phyloP scores from a whole-genome alignment of 2,329 filamentous ascomycete species.

The Aspergillus glaucus region DNA sequence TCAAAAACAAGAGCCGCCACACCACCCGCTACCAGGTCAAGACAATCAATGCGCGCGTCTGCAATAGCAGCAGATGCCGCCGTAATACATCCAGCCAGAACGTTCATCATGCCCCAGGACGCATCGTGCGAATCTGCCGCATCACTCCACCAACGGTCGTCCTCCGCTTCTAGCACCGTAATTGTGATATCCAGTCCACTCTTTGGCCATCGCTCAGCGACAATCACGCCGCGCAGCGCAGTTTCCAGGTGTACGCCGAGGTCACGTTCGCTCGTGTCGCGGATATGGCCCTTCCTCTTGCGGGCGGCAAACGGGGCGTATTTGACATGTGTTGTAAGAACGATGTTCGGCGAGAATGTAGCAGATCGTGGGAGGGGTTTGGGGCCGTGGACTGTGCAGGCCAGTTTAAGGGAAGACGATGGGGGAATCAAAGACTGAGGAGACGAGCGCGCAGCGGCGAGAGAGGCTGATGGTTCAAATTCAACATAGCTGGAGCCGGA shows the following conservation, averaged over 20 bases:
- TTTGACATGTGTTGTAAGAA: conserved; percentile 89
- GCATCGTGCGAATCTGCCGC: conserved; percentile 47
- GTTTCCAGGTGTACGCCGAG: conserved; percentile 87
- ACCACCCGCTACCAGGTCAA: conserved; percentile 82
- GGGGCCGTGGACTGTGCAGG: conserved; percentile 88
- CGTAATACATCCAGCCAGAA: conserved; percentile 85
- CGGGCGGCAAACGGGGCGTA: conserved; percentile 91
- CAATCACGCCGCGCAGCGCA: conserved; percentile 79
- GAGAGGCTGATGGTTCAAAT: conserved; percentile 44
- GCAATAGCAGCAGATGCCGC: conserved; percentile 87
- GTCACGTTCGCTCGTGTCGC: conserved; percentile 81
- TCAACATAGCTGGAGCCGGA: conserved; percentile 74
- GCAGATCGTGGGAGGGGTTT: conserved; percentile 83
- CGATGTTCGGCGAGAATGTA: conserved; percentile 85
- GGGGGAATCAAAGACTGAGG: conserved; percentile 45
- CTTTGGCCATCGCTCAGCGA: conserved; percentile 96
- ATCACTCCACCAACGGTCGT: conserved; percentile 64
- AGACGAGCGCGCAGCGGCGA: conserved; percentile 38
- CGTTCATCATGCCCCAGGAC: conserved; percentile 84
- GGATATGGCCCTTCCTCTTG: conserved; percentile 73
- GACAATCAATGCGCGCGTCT: conserved; percentile 92
- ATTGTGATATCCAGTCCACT: conserved; percentile 93
- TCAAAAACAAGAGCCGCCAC: conserved; percentile 71
- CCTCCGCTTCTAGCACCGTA: conserved; percentile 87
- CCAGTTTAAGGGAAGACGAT: conserved; percentile 74